A percentile compares a stretch with the other conserved stretches of the same genome.
Conservation (phyloP, 768 basidiomycete genomes). For the Boletales sp. region DNA sequence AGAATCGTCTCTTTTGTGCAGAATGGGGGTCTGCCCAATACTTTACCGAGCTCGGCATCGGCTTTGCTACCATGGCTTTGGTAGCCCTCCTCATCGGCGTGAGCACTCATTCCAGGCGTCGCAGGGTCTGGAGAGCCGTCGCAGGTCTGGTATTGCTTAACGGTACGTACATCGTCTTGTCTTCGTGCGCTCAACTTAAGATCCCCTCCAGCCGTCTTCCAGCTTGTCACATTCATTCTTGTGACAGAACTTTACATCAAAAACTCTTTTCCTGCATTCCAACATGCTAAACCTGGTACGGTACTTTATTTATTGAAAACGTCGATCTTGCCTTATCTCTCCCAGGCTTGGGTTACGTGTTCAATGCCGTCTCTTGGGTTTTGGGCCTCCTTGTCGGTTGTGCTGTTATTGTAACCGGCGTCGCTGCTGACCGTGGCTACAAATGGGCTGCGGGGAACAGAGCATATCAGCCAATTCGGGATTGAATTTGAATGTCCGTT, state of each 20-base stretch:
- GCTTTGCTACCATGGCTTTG: conserved; percentile 59
- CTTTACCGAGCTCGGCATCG: conserved; percentile 57
- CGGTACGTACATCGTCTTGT: conserved; percentile 33
- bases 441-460: conserved; percentile 78
- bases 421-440: conserved; percentile 45
- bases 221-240: conserved; percentile 59
- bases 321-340: neutral
- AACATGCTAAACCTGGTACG: conserved; percentile 58
- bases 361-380: conserved; percentile 63
- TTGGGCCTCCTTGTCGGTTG: conserved; percentile 47
- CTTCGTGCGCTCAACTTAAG: neutral
- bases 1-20: conserved; percentile 58
- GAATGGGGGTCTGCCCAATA: conserved; percentile 73
- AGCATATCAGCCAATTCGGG: conserved; percentile 45
- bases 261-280: conserved; percentile 46
- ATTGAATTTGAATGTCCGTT: conserved; percentile 7
- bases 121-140: conserved; percentile 74
- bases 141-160: conserved; percentile 62
- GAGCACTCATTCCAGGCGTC: conserved; percentile 67
- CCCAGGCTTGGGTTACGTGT: conserved; percentile 58
- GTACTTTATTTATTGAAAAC: neutral
- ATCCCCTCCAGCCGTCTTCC: conserved; percentile 44
- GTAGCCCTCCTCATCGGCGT: conserved; percentile 62
- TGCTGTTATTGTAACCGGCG: conserved; percentile 59
- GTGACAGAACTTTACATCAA: conserved; percentile 58